Evolutionary conservation across 768 basidiomycete species (phyloP), one percentile per base, ranked within the genome.

Genomic region (Termitomyces sp.): DNA sequence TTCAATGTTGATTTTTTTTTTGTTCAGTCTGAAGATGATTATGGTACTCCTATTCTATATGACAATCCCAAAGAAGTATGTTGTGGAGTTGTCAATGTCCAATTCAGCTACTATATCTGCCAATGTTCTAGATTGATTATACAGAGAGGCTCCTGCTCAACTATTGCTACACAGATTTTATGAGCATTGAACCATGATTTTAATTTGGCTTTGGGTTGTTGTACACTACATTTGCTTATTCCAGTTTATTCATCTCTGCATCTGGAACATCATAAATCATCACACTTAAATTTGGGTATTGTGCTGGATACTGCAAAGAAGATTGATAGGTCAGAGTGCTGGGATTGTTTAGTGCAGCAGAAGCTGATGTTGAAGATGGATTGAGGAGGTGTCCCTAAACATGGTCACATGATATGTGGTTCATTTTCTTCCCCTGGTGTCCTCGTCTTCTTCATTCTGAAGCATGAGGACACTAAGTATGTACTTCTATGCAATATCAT

Each of bases 291-390:
- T 68, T 77, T 99, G 26, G 92, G 95, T 59, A 94, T 98, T 22
- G 97, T 94, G n/a, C 77, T 97, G 66, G 97, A 99, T 72, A 96
- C 89, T 51, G 96, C 95, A 5, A 86, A 83, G 65, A 71, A 79
- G 4, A 89, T 98, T 52, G 93, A 96, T 62, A 82, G 92, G 52
- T 79, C 88, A 9, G 97, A 98, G 59, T 89, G 87, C 63, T 98
- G 97, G 97, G 82, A 88, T 55, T 82, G 94, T 57, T 74, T 99
- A 22, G 96, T 93, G 1, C 90, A 94, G 62, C 95, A 98, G 69
- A 97, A 95, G 8, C 75, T 98, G 64, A 96, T n/a, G n/a, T n/a
- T n/a, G n/a, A n/a, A n/a, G n/a, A n/a, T n/a, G n/a, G n/a, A n/a
- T n/a, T n/a, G n/a, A n/a, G n/a, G n/a, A n/a, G n/a, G n/a, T n/a